Evolutionary conservation across 2,329 filamentous ascomycete species (phyloP).

Genomic region (Penicillium verrucosum): DNA sequence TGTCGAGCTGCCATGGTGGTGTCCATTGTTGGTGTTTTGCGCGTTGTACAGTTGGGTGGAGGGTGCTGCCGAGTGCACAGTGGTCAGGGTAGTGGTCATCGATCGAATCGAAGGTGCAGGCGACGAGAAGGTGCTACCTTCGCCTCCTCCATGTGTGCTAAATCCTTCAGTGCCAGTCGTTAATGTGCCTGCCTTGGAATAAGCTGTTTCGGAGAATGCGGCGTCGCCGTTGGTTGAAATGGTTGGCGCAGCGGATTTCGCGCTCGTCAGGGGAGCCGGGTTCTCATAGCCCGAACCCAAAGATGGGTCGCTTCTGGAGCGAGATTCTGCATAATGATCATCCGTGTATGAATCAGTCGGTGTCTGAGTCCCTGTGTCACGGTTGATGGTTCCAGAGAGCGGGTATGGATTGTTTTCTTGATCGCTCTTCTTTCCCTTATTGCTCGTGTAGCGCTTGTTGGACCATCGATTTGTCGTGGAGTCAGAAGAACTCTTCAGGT

Average conservation of each 20-base stretch:
- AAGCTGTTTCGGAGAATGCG: conserved; percentile 68
- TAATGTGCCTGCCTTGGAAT: conserved; percentile 77
- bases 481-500: conserved; percentile 72
- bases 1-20: conserved; percentile 35
- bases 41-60: conserved; percentile 45
- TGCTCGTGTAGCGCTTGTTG: conserved; percentile 35
- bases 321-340: conserved; percentile 50
- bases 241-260: conserved; percentile 73
- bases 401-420: conserved; percentile 91
- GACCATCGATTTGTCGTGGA: conserved; percentile 39
- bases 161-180: conserved; percentile 61
- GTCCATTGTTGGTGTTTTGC: conserved; percentile 31
- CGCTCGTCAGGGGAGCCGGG: conserved; percentile 59
- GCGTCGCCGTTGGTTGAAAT: conserved; percentile 80
- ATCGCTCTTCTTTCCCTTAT: conserved; percentile 57
- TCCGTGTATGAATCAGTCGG: conserved; percentile 51
- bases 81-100: conserved; percentile 63
- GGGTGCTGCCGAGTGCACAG: conserved; percentile 60
- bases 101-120: conserved; percentile 63
- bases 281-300: conserved; percentile 60
- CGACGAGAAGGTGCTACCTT: conserved; percentile 63
- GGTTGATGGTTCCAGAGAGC: conserved; percentile 64
- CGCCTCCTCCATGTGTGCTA: conserved; percentile 65
- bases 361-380: conserved; percentile 41
- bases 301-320: conserved; percentile 58